phyloP scores from a whole-genome alignment of 768 basidiomycete species.

The Tephrocybe rancida region DNA sequence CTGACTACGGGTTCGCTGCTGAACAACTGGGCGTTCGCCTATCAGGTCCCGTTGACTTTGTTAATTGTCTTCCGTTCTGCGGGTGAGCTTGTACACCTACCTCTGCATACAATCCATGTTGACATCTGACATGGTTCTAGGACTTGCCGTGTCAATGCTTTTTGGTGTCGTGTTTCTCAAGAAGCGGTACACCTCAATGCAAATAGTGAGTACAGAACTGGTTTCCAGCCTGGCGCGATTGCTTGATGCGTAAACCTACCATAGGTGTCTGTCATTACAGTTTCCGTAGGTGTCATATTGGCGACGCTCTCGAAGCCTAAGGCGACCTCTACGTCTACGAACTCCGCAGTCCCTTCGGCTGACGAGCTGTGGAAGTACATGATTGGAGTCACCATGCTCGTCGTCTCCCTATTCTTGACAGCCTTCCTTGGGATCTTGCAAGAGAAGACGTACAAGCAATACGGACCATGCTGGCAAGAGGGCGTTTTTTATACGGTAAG shows the following conservation, averaged over 20 bases:
- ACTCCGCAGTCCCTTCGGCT: slow-evolving; percentile 17
- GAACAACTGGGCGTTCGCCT: slow-evolving; percentile 84
- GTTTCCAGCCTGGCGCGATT: neutral
- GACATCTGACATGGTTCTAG: slow-evolving; percentile 34
- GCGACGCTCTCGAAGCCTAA: slow-evolving; percentile 68
- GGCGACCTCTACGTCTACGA: slow-evolving; percentile 18
- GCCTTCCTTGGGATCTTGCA: slow-evolving; percentile 74
- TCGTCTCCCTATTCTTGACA: slow-evolving; percentile 65
- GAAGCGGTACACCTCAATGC: slow-evolving; percentile 57
- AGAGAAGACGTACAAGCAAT: slow-evolving; percentile 72
- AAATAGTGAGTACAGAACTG: slow-evolving; percentile 52
- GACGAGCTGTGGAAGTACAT: slow-evolving; percentile 51
- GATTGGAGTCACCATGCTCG: slow-evolving; percentile 70
- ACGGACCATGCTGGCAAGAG: slow-evolving; percentile 83
- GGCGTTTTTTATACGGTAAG: slow-evolving; percentile 82
- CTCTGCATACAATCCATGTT: neutral
- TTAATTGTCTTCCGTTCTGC: slow-evolving; percentile 88
- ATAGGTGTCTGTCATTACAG: slow-evolving; percentile 65
- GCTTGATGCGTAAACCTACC: neutral
- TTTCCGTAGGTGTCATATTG: slow-evolving; percentile 71
- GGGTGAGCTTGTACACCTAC: slow-evolving; percentile 41
- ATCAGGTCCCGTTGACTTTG: slow-evolving; percentile 73
- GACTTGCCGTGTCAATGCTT: slow-evolving; percentile 77
- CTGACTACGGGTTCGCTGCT: slow-evolving; percentile 68
- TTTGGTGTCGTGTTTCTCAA: slow-evolving; percentile 63